These are phyloP conservation scores for Chalaropsis thielavioides DNA, from an alignment of 2,329 filamentous ascomycete genomes.

Conservation along the genomic window DNA sequence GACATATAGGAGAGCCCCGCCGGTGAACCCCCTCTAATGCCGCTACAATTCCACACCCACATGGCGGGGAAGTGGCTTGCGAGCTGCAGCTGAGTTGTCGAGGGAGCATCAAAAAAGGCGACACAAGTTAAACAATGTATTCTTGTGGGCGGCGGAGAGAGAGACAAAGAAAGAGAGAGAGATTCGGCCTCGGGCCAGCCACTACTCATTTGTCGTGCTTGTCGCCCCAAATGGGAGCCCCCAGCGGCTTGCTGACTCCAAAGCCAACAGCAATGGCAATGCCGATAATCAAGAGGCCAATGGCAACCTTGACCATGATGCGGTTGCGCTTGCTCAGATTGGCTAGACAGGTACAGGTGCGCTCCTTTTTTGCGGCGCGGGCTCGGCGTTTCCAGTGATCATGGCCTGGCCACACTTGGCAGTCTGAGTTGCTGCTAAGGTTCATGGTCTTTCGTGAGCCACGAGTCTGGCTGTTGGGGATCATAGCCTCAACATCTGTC, in stretches of 20 bases:
- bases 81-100: not conserved
- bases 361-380: constrained; percentile 39
- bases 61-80: not conserved
- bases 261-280: constrained; percentile 42
- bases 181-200: not conserved
- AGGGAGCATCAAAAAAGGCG: not conserved
- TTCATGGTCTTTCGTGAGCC: constrained; percentile 25
- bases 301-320: constrained; percentile 39
- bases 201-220: constrained; percentile 19
- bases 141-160: not conserved
- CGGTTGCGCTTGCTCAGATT: constrained; percentile 39
- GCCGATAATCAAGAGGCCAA: constrained; percentile 38
- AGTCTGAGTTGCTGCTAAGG: constrained; percentile 34
- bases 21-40: not conserved
- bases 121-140: not conserved
- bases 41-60: not conserved
- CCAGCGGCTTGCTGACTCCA: constrained; percentile 45
- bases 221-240: constrained; percentile 43
- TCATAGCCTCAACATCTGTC: constrained; percentile 41
- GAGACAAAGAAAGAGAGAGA: not conserved
- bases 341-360: constrained; percentile 39
- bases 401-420: constrained; percentile 45
- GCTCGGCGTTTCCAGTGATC: constrained; percentile 46
- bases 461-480: constrained; percentile 25
- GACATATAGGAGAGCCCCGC: not conserved